Percentiles rank a stretch among this genome's conserved stretches.
Evolutionary conservation across 179 eudicot genomes (phyloP).

Genomic region (Drosera spatulata): DNA sequence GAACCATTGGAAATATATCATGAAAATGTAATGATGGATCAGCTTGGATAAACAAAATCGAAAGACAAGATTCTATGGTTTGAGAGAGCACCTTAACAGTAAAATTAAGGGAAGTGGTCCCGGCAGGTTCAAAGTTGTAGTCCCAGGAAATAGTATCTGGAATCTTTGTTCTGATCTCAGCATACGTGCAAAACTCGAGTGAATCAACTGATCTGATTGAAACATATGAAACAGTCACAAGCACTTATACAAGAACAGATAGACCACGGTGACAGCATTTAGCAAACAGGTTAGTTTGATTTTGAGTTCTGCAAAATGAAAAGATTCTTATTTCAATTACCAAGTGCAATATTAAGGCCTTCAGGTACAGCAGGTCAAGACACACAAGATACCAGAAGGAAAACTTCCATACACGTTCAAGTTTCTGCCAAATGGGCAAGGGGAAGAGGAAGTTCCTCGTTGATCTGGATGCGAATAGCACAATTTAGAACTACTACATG

Average conservation of each 20-base stretch:
- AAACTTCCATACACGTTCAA: neutral
- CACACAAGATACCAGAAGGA: neutral
- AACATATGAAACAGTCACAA: neutral
- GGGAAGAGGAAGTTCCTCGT: neutral
- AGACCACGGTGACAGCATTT: too few species aligned
- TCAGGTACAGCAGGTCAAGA: too few species aligned
- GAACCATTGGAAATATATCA: too few species aligned
- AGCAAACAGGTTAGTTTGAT: too few species aligned
- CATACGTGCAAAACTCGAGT: constrained; percentile 69
- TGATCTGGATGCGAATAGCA: neutral
- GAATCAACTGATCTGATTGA: constrained; percentile 71
- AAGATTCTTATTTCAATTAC: too few species aligned
- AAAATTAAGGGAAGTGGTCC: constrained; percentile 73
- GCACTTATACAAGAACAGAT: neutral
- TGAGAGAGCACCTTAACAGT: constrained; percentile 65
- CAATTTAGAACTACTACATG: too few species aligned
- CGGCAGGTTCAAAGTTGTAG: constrained; percentile 85
- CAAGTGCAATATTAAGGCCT: too few species aligned
- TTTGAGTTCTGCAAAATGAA: too few species aligned
- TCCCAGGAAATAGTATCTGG: constrained; percentile 92
- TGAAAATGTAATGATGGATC: too few species aligned
- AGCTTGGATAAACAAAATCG: too few species aligned
- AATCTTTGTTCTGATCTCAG: constrained; percentile 91
- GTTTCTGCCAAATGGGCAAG: neutral
- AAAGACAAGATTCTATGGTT: neutral